Evolutionary conservation across 352 stramenopile species (phyloP), one percentile per base, ranked within the genome.

Genomic region (Globisporangium acanthophoron): DNA sequence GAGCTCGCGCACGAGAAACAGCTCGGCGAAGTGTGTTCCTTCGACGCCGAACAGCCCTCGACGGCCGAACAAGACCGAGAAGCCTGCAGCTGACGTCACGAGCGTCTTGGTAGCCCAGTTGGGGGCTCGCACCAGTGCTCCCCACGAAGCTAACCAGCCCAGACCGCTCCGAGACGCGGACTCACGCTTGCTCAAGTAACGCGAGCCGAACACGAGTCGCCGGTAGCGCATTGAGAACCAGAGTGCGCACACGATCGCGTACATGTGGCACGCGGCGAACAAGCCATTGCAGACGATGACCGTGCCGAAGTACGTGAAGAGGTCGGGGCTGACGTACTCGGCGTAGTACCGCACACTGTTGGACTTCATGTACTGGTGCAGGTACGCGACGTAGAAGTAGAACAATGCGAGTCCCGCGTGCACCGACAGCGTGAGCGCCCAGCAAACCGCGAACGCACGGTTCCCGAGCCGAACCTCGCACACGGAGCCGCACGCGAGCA

Each of bases 1-100:
- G 16, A 58, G 21, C 41, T 52, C 53, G n/a, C 41, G 53, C 13
- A 58, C 24, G 3, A 58, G 53, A 9, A 58, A 58, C 11, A 61
- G n/a, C 24, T 48, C 24, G 20, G 27, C 18, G 24, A 61, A 54
- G 44, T 61, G 35, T 20, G 18, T 7, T 1, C 55, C 37, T 24
- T 61, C 55, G 21, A 61, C 20, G 2, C 55, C 55, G 24, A 61
- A 48, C 16, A 61, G 12, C n/a, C 45, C 55, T 16, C 37, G 35
- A 27, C 55, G 55, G 7, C 55, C 45, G n/a, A 48, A 61, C 0
- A 48, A 9, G 31, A 52, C 27, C 21, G 44, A 2, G 27, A 51
- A 58, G 40, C 27, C 21, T 9, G 21, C 27, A 6, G 27, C 20
- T 8, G 9, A 18, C 20, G 12, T 3, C 3, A 18, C 9, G 6